Conservation (phyloP, 805 yeast genomes). For the Zygosaccharomyces pseudorouxii region DNA sequence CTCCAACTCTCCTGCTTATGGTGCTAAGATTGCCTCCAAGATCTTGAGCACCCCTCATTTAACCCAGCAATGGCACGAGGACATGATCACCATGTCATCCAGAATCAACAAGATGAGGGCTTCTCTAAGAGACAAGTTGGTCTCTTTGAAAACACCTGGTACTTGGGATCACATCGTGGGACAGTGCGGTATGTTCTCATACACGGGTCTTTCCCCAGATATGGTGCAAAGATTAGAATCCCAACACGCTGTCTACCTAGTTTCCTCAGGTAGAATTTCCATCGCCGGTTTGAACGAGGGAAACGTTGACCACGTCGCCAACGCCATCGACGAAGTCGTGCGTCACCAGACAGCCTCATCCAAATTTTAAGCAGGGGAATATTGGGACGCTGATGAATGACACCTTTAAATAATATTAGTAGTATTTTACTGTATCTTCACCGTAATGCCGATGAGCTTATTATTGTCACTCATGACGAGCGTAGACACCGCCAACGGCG, state of each 20-base stretch:
- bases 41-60: slow-evolving; percentile 66
- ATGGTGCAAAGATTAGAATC: slow-evolving; percentile 74
- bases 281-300: slow-evolving; percentile 86
- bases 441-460: neutral
- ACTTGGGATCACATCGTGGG: slow-evolving; percentile 85
- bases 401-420: neutral
- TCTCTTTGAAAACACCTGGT: slow-evolving; percentile 72
- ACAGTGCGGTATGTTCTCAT: slow-evolving; percentile 97
- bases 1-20: slow-evolving; percentile 93
- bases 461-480: slow-evolving; percentile 1
- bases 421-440: neutral
- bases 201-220: slow-evolving; percentile 74
- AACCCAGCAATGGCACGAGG: slow-evolving; percentile 74
- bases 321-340: slow-evolving; percentile 76
- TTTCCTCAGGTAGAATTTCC: slow-evolving; percentile 81
- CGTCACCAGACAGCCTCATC: slow-evolving; percentile 37
- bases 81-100: slow-evolving; percentile 79
- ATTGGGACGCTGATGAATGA: too few species aligned
- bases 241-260: slow-evolving; percentile 77
- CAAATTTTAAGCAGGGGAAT: slow-evolving; percentile 16
- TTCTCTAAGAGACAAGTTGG: slow-evolving; percentile 56
- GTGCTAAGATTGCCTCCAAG: slow-evolving; percentile 82
- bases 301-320: slow-evolving; percentile 75
- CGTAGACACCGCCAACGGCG: neutral
- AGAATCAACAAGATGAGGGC: slow-evolving; percentile 79